phyloP scores from a whole-genome alignment of 2,329 filamentous ascomycete species.

The Aspergillus fumigatus region DNA sequence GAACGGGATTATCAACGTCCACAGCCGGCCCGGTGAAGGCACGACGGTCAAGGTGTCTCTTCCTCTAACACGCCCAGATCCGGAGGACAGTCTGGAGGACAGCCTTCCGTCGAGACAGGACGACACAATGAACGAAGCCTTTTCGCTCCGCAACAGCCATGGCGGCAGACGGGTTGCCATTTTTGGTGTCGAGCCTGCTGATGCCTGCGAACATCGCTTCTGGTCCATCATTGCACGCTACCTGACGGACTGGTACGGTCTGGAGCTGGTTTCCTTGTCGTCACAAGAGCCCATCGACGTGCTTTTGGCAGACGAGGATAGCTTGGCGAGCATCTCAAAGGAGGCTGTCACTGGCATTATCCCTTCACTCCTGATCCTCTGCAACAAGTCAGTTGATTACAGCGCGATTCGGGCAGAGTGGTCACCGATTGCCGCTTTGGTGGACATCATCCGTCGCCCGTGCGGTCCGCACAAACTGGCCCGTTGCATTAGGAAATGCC shows the following conservation, averaged over 20 bases:
- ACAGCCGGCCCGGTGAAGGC: slow-evolving; percentile 50
- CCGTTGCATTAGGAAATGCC: slow-evolving; percentile 29
- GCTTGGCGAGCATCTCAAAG: slow-evolving; percentile 19
- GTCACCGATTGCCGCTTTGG: slow-evolving; percentile 26
- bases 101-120: slow-evolving; percentile 8
- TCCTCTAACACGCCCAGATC: slow-evolving; percentile 33
- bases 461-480: slow-evolving; percentile 41
- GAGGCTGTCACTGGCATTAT: slow-evolving; percentile 13
- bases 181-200: slow-evolving; percentile 21
- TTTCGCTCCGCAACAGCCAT: slow-evolving; percentile 23
- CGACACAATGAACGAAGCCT: slow-evolving; percentile 20
- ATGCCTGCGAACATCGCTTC: slow-evolving; percentile 13
- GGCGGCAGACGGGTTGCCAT: slow-evolving; percentile 25
- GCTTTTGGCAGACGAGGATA: slow-evolving; percentile 31
- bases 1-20: slow-evolving; percentile 55
- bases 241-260: slow-evolving; percentile 34
- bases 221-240: slow-evolving; percentile 29
- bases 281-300: slow-evolving; percentile 27
- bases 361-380: slow-evolving; percentile 35
- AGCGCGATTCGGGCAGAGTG: slow-evolving; percentile 24
- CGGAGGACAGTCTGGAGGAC: slow-evolving; percentile 15
- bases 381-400: slow-evolving; percentile 34
- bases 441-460: slow-evolving; percentile 37
- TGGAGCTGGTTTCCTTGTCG: slow-evolving; percentile 31
- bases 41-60: slow-evolving; percentile 52